Conservation (phyloP, 2,329 filamentous ascomycete genomes). For the Colletotrichum karsti region DNA sequence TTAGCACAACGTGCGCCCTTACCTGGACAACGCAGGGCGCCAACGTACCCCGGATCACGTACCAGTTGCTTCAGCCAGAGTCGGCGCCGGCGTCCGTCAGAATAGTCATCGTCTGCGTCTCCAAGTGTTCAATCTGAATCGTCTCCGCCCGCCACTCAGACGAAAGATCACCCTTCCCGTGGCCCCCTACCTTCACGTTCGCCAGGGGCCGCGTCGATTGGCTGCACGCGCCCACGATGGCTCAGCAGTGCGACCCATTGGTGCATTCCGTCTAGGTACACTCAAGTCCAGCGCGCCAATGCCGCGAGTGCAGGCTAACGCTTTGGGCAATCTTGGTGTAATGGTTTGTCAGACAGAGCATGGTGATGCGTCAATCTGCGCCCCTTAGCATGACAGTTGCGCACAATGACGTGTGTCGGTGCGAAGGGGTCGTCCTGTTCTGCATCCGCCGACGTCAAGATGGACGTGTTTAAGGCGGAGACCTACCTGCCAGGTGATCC, state of each 20-base stretch:
- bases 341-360: background rate
- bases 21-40: background rate
- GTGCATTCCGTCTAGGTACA: background rate
- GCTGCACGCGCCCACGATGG: slow-evolving; percentile 21
- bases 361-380: background rate
- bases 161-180: background rate
- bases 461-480: background rate
- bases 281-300: slow-evolving; percentile 4
- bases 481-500: background rate
- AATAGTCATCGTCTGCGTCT: background rate
- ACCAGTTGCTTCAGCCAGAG: background rate
- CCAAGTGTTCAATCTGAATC: slow-evolving; percentile 4
- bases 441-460: background rate
- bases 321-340: slow-evolving; percentile 3
- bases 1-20: background rate
- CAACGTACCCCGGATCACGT: background rate
- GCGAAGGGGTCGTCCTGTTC: background rate
- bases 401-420: slow-evolving; percentile 21
- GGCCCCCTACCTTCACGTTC: slow-evolving; percentile 11
- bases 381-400: background rate
- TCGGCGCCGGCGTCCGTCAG: background rate
- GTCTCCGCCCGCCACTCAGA: background rate
- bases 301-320: background rate
- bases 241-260: slow-evolving; percentile 17
- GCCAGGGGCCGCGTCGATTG: slow-evolving; percentile 15